Evolutionary conservation across 2,329 filamentous ascomycete genomes (phyloP).

Genomic region (Cytospora chrysosperma): DNA sequence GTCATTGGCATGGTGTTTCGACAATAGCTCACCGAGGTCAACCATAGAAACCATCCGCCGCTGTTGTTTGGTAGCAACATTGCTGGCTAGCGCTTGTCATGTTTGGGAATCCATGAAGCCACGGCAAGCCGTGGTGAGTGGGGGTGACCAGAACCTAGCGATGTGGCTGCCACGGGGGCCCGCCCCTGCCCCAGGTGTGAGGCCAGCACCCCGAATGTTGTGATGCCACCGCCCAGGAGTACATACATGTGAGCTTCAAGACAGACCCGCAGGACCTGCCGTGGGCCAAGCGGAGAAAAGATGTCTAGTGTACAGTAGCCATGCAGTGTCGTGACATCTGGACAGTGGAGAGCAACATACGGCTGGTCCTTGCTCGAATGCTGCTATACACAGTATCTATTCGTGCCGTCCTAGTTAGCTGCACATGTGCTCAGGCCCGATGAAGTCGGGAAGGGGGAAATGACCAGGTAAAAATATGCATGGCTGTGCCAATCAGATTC

Average conservation of each 20-base stretch:
- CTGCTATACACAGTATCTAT: slow-evolving; percentile 17
- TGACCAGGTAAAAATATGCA: slow-evolving; percentile 11
- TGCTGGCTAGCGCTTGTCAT: slow-evolving; percentile 13
- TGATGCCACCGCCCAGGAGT: background rate
- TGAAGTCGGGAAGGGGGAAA: slow-evolving; percentile 15
- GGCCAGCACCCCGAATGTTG: background rate
- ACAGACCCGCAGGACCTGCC: background rate
- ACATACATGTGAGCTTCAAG: background rate
- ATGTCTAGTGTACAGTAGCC: too few species aligned
- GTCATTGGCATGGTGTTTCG: slow-evolving; percentile 23
- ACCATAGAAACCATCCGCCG: slow-evolving; percentile 6
- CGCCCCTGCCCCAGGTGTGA: background rate
- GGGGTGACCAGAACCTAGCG: background rate
- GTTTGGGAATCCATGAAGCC: background rate
- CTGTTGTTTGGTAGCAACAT: slow-evolving; percentile 8
- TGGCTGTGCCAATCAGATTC: slow-evolving; percentile 29
- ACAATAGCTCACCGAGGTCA: background rate
- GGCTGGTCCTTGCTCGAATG: background rate
- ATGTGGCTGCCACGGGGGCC: background rate
- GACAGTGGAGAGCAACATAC: slow-evolving; percentile 1
- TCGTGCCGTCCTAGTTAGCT: background rate
- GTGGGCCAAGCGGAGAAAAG: background rate
- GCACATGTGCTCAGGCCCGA: slow-evolving; percentile 15
- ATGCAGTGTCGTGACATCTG: background rate
- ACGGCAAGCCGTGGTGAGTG: background rate